Base-by-base conservation (phyloP, 768 basidiomycete genomes). In the Rhizopogon rudus region DNA sequence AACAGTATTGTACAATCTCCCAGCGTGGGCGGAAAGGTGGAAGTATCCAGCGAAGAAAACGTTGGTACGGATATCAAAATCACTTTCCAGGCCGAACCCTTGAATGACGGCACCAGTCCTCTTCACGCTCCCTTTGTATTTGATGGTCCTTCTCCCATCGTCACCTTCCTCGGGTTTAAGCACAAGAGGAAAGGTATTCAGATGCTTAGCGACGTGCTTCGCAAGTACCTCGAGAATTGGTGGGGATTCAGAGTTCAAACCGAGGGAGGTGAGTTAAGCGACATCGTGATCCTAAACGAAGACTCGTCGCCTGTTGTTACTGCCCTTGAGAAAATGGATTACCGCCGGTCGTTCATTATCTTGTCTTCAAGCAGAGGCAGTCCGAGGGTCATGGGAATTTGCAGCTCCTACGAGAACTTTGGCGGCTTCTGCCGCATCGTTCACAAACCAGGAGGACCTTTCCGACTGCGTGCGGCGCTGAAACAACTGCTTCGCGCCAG, bases 1-100 rank as follows among this genome's bases (percentile, higher is more conserved):
- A 93, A 89, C 74, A 92, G 88, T 61, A 97, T 97, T 59, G 82
- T 95, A 39, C 83, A 82, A 14, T 92, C 91, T 2, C 85, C 89
- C 44, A 89, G 86, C 59, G 86, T 98, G 51, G 81, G 85, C 28
- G 95, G 95, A 44, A 93, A 93, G 63, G 88, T 97, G 40, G 95
- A 97, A 62, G 94, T 98, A 9, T 87, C 87, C 85, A 95, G 92
- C 57, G 86, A 90, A 60, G 94, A 95, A 71, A 90, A 84, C 16
- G 76, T 83, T 39, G 95, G 95, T 28, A 97, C 95, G 2, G 93
- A 95, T 67, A 93, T 97, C 69, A 90, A 88, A 62, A 83, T 96
- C 42, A 82, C 81, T 2, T 91, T 97, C 67, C 80, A 80, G 31
- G 91, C 90, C 31, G 88, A 93, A 57, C 66, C 77, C 12, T 63